phyloP scores from a whole-genome alignment of 176 grass and related monocot species.

The Bothriochloa decipiens region DNA sequence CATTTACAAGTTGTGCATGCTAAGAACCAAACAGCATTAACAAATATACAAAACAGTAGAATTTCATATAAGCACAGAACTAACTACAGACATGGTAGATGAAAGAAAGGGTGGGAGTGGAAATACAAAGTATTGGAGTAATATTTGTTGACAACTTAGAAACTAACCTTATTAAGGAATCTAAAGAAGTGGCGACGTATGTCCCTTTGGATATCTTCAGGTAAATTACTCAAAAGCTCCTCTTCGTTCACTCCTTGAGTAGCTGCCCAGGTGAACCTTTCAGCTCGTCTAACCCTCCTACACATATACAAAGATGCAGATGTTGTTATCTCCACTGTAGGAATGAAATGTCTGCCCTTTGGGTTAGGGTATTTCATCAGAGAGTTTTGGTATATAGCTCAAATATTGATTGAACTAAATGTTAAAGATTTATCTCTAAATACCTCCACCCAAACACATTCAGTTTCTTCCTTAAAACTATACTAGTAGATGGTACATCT shows the following conservation, averaged over 20 bases:
- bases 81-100: background rate
- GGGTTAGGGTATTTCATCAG: background rate
- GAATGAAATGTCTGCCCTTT: background rate
- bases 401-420: slow-evolving; percentile 19
- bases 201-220: slow-evolving; percentile 97
- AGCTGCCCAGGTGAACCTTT: slow-evolving; percentile 96
- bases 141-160: background rate
- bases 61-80: background rate
- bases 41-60: background rate
- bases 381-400: background rate
- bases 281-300: slow-evolving; percentile 85
- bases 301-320: slow-evolving; percentile 23
- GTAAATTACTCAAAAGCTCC: slow-evolving; percentile 82
- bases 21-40: background rate
- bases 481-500: background rate
- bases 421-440: slow-evolving; percentile 6
- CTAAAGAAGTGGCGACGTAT: slow-evolving; percentile 90
- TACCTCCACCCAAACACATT: slow-evolving; percentile 20
- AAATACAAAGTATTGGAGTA: slow-evolving; percentile 7
- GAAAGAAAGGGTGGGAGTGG: background rate
- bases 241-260: slow-evolving; percentile 96
- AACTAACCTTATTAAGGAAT: slow-evolving; percentile 79
- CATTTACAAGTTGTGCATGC: background rate
- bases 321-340: slow-evolving; percentile 11
- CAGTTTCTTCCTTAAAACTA: background rate